phyloP scores from a whole-genome alignment of 345 rosid species.

The Populus ilicifolia region DNA sequence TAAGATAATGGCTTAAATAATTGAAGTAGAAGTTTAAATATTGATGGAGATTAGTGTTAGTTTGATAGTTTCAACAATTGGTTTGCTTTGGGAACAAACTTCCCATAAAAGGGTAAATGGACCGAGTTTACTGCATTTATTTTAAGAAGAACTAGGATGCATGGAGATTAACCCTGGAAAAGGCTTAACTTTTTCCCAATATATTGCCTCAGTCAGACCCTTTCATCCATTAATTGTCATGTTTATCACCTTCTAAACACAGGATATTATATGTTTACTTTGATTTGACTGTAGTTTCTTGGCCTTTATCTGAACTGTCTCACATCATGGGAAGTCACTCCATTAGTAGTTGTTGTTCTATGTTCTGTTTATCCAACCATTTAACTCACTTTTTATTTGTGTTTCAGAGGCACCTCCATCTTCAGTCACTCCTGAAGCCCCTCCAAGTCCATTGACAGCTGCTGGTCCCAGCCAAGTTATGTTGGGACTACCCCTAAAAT shows the following conservation, averaged over 20 bases:
- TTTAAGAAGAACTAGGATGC: too few species aligned
- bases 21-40: too few species aligned
- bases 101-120: too few species aligned
- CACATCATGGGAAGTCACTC: neutral
- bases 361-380: neutral
- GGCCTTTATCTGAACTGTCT: neutral
- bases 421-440: slow-evolving; percentile 40
- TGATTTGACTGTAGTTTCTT: neutral
- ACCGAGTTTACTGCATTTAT: too few species aligned
- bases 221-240: too few species aligned
- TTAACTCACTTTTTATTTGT: slow-evolving; percentile 1
- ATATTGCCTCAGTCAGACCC: too few species aligned
- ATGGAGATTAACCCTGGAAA: too few species aligned
- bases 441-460: slow-evolving; percentile 57
- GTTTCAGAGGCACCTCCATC: slow-evolving; percentile 47
- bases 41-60: neutral
- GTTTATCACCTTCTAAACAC: too few species aligned
- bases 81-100: neutral
- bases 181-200: neutral
- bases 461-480: slow-evolving; percentile 61
- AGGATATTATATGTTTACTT: neutral
- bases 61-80: neutral
- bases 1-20: too few species aligned
- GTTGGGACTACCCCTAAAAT: slow-evolving; percentile 36
- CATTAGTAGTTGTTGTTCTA: neutral